Conservation (phyloP, 2,329 filamentous ascomycete genomes). For the Arthrobotrys sphaeroides region DNA sequence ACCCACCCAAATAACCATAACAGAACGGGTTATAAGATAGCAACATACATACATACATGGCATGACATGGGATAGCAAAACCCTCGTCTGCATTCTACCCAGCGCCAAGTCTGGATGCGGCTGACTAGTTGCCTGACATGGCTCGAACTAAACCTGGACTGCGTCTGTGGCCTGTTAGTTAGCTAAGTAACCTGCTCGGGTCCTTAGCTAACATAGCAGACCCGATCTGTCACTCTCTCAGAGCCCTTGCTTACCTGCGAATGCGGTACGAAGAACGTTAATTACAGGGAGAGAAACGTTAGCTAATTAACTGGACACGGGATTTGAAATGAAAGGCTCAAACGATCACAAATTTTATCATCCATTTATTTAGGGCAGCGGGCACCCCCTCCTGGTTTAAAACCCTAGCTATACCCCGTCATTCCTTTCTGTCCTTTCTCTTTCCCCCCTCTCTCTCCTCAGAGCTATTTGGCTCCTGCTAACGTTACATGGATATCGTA, state of each 20-base stretch:
- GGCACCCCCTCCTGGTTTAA: neutral
- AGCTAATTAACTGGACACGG: constrained; percentile 5
- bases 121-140: too few relatives aligned
- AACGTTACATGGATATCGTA: too few relatives aligned
- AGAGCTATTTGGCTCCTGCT: neutral
- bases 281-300: constrained; percentile 7
- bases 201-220: neutral
- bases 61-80: too few relatives aligned
- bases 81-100: neutral
- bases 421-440: neutral
- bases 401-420: neutral
- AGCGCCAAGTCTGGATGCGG: constrained; percentile 8
- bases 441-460: neutral
- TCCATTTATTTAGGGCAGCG: neutral
- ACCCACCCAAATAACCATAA: too few relatives aligned
- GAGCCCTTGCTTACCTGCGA: constrained; percentile 3
- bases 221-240: neutral
- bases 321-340: neutral
- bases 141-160: neutral
- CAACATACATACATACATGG: neutral
- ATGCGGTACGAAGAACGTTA: constrained; percentile 5
- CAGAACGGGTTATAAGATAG: too few relatives aligned
- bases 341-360: neutral
- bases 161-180: neutral
- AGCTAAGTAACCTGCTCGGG: too few relatives aligned